Conservation (phyloP, 768 basidiomycete species). For the Agrocybe pediades region DNA sequence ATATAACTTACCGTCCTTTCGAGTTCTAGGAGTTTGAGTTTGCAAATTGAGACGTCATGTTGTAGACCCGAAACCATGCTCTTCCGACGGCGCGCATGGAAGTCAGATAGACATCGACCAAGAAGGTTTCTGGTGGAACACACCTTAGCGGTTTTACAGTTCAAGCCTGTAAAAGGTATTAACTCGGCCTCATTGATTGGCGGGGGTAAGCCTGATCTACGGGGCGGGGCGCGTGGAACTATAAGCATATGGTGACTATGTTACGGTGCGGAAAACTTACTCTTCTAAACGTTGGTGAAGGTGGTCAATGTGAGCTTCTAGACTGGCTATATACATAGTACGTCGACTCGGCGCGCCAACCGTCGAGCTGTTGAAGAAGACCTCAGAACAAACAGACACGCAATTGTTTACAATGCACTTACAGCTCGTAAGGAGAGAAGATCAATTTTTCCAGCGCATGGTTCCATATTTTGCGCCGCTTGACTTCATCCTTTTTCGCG, state of each 20-base stretch:
- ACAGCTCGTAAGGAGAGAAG: slow-evolving; percentile 71
- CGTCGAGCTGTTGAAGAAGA: slow-evolving; percentile 47
- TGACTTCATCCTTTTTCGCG: slow-evolving; percentile 62
- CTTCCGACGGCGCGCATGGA: slow-evolving; percentile 32
- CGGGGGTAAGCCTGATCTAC: slow-evolving; percentile 51
- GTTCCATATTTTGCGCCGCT: slow-evolving; percentile 77
- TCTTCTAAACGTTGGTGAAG: slow-evolving; percentile 60
- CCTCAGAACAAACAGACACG: neutral
- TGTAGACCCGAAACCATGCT: slow-evolving; percentile 76
- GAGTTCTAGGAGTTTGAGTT: slow-evolving; percentile 67
- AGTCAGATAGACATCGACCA: neutral
- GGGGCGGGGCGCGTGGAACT: no score
- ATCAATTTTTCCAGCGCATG: slow-evolving; percentile 75
- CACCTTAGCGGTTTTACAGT: slow-evolving; percentile 78
- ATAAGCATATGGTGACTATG: no score
- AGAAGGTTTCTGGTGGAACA: neutral
- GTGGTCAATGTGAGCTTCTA: slow-evolving; percentile 72
- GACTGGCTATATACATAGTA: slow-evolving; percentile 69
- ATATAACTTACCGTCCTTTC: slow-evolving; percentile 59
- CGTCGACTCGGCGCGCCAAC: slow-evolving; percentile 70
- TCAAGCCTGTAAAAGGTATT: slow-evolving; percentile 68
- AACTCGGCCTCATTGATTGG: slow-evolving; percentile 60
- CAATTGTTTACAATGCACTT: slow-evolving; percentile 21
- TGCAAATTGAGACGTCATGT: slow-evolving; percentile 59
- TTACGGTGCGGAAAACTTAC: slow-evolving; percentile 20